Evolutionary conservation across 257 asterid genomes (phyloP), one percentile per base, ranked within the genome.

Genomic region (Forsythia viridissima): DNA sequence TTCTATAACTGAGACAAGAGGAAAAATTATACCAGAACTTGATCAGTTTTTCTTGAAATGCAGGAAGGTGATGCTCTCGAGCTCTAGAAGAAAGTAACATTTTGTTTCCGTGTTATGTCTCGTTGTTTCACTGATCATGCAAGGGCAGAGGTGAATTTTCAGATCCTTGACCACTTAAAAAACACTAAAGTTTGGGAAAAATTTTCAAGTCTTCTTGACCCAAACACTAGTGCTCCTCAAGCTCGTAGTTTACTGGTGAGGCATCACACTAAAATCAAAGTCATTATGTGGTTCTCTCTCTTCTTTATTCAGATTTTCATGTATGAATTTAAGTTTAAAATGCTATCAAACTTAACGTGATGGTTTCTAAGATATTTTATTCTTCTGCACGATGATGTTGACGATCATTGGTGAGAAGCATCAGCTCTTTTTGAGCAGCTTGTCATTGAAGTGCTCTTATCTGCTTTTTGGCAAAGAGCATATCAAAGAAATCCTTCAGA

Each of bases 401-500:
- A 83, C 80, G 51, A 86, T 86, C 83, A 86, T 96, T 79, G 97
- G 97, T 44, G 88, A 89, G 78, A 88, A 90, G 89, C 97, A 96
- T 88, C 86, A 79, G 72, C 95, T 94, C 52, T 96, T 96, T 84
- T 87, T 96, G 84, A 82, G 89, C 81, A 78, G 79, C 74, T 91
- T 96, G 63, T 91, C 97, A 70, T 81, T 91, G 80, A 96, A 96
- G 86, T 94, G 98, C 86, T 90, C 99, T 43, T 88, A 92, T 86
- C 77, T 96, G 59, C 94, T 96, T 82, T 96, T 96, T 82, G 88
- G 86, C 89, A 94, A 94, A 92, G 97, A 90, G 83, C 95, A 90
- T 81, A 90, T 84, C 80, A 87, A 87, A 88, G 98, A 89, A 87
- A 90, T 96, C 78, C 90, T 96, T 84, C 83, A 78, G 84, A 93